Conservation (phyloP, 371 early-diverging fungal genomes). For the Conidiobolus incongruus region DNA sequence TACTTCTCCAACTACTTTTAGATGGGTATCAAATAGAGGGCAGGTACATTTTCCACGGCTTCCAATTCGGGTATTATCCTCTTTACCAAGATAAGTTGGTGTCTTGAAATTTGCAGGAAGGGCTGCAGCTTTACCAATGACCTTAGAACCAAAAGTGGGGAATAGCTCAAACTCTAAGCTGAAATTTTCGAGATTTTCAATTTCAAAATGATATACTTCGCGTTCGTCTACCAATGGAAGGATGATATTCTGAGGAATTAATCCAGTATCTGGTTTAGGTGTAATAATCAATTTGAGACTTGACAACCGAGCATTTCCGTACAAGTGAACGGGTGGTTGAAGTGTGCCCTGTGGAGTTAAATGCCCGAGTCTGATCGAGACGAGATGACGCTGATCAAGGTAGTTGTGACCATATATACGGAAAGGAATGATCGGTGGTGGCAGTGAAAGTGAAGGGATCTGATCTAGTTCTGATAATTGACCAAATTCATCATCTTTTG, state of each 20-base stretch:
- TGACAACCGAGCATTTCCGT: slow-evolving; percentile 37
- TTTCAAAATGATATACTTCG: slow-evolving; percentile 60
- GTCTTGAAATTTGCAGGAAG: slow-evolving; percentile 42
- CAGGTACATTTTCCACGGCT: slow-evolving; percentile 20
- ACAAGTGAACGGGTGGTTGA: slow-evolving; percentile 28
- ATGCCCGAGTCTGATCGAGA: slow-evolving; percentile 41
- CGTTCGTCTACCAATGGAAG: slow-evolving; percentile 64
- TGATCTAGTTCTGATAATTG: too few species aligned
- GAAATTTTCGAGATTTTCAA: slow-evolving; percentile 46
- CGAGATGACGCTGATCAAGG: slow-evolving; percentile 57
- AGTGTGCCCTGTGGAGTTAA: too few species aligned
- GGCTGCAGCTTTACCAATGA: slow-evolving; percentile 73
- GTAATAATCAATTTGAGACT: slow-evolving; percentile 29
- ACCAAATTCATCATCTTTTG: too few species aligned
- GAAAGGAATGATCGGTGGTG: slow-evolving; percentile 93
- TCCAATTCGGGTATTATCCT: too few species aligned
- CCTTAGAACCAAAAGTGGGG: slow-evolving; percentile 83
- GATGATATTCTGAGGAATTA: slow-evolving; percentile 76
- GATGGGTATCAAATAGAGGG: slow-evolving; percentile 69
- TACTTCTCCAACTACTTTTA: slow-evolving; percentile 76
- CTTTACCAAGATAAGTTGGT: too few species aligned
- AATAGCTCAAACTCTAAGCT: slow-evolving; percentile 74
- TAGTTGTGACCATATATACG: slow-evolving; percentile 90
- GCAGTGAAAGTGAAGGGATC: slow-evolving; percentile 71
- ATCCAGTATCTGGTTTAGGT: slow-evolving; percentile 60